Evolutionary conservation across 1,284 basidiomycete species (phyloP).

Genomic region (Gomphus bonarii): DNA sequence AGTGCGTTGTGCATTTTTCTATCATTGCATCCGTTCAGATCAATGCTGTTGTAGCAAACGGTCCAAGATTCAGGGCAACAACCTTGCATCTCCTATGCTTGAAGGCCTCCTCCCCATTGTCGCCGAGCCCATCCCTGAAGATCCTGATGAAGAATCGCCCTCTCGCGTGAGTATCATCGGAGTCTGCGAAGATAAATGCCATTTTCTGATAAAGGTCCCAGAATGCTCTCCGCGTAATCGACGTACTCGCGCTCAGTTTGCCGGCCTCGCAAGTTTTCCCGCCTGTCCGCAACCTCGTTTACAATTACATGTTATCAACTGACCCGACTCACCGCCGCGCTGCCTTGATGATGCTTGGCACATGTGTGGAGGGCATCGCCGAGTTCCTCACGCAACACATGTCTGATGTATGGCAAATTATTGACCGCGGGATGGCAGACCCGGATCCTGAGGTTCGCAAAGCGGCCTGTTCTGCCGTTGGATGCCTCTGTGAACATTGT

Average conservation of each 20-base stretch:
- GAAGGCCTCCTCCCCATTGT: slow-evolving; percentile 91
- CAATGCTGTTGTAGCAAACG: slow-evolving; percentile 65
- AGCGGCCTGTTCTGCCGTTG: slow-evolving; percentile 90
- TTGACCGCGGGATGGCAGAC: slow-evolving; percentile 86
- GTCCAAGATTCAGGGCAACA: slow-evolving; percentile 84
- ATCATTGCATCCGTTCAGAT: background rate
- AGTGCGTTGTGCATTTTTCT: slow-evolving; percentile 35
- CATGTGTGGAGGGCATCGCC: slow-evolving; percentile 95
- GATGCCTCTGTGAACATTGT: slow-evolving; percentile 96
- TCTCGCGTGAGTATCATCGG: slow-evolving; percentile 56
- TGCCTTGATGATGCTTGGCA: slow-evolving; percentile 93
- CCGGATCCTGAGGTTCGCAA: slow-evolving; percentile 81
- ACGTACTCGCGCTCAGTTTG: slow-evolving; percentile 86
- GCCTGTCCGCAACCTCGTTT: slow-evolving; percentile 73
- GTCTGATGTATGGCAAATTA: slow-evolving; percentile 81
- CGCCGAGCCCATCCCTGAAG: slow-evolving; percentile 81
- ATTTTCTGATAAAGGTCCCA: slow-evolving; percentile 21
- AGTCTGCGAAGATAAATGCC: slow-evolving; percentile 6
- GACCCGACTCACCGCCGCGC: slow-evolving; percentile 79
- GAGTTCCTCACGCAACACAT: slow-evolving; percentile 97
- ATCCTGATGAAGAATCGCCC: slow-evolving; percentile 85
- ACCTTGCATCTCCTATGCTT: slow-evolving; percentile 81
- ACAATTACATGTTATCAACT: slow-evolving; percentile 74
- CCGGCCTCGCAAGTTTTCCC: slow-evolving; percentile 98
- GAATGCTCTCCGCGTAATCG: slow-evolving; percentile 92